A percentile compares a stretch with the other conserved stretches of the same genome.
Evolutionary conservation across 768 basidiomycete genomes (phyloP).

Genomic region (Mycena maculata): DNA sequence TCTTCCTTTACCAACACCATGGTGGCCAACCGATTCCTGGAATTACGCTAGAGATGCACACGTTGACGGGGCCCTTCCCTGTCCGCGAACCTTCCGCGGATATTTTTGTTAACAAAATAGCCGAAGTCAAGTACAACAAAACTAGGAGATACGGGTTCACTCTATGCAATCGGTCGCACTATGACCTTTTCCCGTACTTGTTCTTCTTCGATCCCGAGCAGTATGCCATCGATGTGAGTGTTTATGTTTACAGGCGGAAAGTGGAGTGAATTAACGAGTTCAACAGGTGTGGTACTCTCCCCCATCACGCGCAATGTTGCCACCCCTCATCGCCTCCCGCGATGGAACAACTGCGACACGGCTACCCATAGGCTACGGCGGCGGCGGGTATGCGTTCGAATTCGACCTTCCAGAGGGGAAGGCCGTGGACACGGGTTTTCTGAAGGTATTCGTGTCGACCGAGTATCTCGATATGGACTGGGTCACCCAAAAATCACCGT

Average conservation of each 20-base stretch:
- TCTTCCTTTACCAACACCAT: slow-evolving; percentile 6
- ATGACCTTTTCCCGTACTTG: slow-evolving; percentile 10
- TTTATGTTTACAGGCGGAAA: no score
- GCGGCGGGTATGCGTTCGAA: background rate
- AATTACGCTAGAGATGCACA: slow-evolving; percentile 6
- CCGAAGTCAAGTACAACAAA: background rate
- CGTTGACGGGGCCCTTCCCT: background rate
- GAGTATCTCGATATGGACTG: slow-evolving; percentile 53
- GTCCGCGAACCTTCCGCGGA: background rate
- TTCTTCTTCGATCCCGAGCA: slow-evolving; percentile 11
- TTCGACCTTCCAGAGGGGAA: background rate
- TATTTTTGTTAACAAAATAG: background rate
- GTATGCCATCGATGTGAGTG: slow-evolving; percentile 8
- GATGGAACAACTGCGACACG: background rate
- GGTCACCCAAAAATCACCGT: slow-evolving; percentile 47
- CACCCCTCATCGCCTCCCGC: background rate
- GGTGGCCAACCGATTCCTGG: background rate
- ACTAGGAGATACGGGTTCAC: slow-evolving; percentile 9
- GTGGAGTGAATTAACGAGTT: background rate
- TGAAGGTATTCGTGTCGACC: slow-evolving; percentile 62
- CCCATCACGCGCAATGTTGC: background rate
- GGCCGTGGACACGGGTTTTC: slow-evolving; percentile 45
- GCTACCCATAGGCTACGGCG: background rate
- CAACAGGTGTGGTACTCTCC: background rate
- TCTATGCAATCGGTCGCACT: background rate